Evolutionary conservation across 768 basidiomycete genomes (phyloP), one percentile per base, ranked within the genome.

Genomic region (Amanita muscaria): DNA sequence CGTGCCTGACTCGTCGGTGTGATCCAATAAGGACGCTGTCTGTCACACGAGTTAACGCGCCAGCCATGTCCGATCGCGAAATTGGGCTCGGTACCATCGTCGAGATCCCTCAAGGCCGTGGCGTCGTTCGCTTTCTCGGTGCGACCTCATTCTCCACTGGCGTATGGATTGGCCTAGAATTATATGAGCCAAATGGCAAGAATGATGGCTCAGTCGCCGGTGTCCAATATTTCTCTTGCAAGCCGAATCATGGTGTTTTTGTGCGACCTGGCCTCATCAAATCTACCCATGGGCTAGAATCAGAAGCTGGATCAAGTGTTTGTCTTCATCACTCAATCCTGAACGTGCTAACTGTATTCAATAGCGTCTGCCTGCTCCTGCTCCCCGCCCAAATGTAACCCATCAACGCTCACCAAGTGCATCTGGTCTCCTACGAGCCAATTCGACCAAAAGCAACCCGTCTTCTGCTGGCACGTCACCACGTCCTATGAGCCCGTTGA

Each of bases 121-220:
- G 96, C 2, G 69, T 83, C 36, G 84, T 97, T 36, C 75, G 92
- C 18, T 99, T 91, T 70, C 76, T 73, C 40, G 96, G 94, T 0
- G 50, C 77, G 24, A 93, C 94, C 0, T 71, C 74, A 2, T 97
- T 97, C 60, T 76, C 88, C 16, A 63, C 79, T 1, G 96, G 96
- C 0, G 90, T 86, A 72, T 99, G 94, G 94, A 74, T 96, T 40
- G 96, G 96, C 8, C 79, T 98, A 42, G 92, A 94, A 56, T 74
- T 99, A 36, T 76, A 73, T 46, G 81, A 83, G 54, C 64, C 77
- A 6, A 83, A 77, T 35, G 96, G 96, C 30, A 99, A 98, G 80
- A 99, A 99, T 68, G 88, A 98, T 54, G 96, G 96, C 1, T 76
- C 79, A 1, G 85, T 99, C 6, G 70, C 82, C 27, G 90, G 84